Evolutionary conservation across 2,329 filamentous ascomycete genomes (phyloP).

Genomic region (Ilyonectria mors-panacis): DNA sequence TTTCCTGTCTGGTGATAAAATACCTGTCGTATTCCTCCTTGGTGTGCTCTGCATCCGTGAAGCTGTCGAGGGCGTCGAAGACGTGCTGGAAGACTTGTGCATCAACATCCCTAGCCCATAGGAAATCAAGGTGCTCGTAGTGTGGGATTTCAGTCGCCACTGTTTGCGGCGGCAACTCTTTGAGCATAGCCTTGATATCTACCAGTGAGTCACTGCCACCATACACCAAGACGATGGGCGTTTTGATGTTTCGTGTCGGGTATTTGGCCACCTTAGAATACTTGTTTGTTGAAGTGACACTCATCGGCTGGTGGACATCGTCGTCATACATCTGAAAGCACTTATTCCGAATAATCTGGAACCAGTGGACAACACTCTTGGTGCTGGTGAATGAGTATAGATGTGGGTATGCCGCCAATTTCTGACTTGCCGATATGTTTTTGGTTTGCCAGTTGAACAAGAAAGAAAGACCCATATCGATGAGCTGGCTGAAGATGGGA

Average conservation of each 20-base stretch:
- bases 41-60: slow-evolving; percentile 70
- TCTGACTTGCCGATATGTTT: slow-evolving; percentile 90
- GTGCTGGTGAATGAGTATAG: slow-evolving; percentile 97
- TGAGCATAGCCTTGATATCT: slow-evolving; percentile 93
- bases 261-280: slow-evolving; percentile 98
- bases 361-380: slow-evolving; percentile 98
- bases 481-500: slow-evolving; percentile 89
- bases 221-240: slow-evolving; percentile 93
- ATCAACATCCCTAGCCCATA: slow-evolving; percentile 92
- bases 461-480: slow-evolving; percentile 85
- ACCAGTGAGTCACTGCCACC: slow-evolving; percentile 95
- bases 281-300: slow-evolving; percentile 78
- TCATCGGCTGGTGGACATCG: slow-evolving; percentile 84
- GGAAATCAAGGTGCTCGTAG: slow-evolving; percentile 96
- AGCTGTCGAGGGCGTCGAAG: slow-evolving; percentile 87
- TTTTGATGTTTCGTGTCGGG: slow-evolving; percentile 96
- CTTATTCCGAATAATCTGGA: slow-evolving; percentile 97
- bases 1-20: slow-evolving; percentile 65
- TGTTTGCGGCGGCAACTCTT: slow-evolving; percentile 87
- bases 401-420: slow-evolving; percentile 95
- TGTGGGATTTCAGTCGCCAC: slow-evolving; percentile 89
- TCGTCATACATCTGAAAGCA: slow-evolving; percentile 99
- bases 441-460: slow-evolving; percentile 90
- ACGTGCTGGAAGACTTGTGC: slow-evolving; percentile 91
- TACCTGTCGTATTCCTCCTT: slow-evolving; percentile 74